phyloP scores from a whole-genome alignment of 1,284 basidiomycete genomes.

The Microstroma glucosiphilum region DNA sequence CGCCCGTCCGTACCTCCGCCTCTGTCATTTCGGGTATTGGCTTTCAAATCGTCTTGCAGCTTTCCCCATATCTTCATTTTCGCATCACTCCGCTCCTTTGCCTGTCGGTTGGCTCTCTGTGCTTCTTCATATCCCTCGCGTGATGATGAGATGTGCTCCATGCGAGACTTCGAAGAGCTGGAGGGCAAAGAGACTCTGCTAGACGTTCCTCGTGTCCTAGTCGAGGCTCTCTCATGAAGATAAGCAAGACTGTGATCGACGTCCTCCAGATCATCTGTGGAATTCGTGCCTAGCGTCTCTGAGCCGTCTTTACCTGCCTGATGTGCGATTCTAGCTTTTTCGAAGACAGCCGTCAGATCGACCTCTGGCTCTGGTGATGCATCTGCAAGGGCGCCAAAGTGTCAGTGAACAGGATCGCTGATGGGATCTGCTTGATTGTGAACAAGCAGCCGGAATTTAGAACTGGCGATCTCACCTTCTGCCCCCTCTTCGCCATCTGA shows the following conservation, averaged over 20 bases:
- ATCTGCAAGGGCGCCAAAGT: background rate
- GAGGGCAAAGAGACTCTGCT: background rate
- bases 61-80: background rate
- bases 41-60: background rate
- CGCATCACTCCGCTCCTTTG: background rate
- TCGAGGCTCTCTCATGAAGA: conserved; percentile 21
- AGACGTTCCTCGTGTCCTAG: background rate
- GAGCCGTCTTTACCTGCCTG: conserved; percentile 28
- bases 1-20: background rate
- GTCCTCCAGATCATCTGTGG: conserved; percentile 30
- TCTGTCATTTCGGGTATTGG: background rate
- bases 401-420: too few relatives aligned
- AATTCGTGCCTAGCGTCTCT: conserved; percentile 17
- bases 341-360: conserved; percentile 35
- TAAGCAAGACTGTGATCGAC: conserved; percentile 34
- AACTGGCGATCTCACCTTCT: conserved; percentile 16
- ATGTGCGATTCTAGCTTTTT: conserved; percentile 22
- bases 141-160: background rate
- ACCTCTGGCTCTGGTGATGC: conserved; percentile 42
- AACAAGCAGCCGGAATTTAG: too few relatives aligned
- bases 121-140: conserved; percentile 1
- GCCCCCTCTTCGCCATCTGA: conserved; percentile 19
- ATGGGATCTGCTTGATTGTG: background rate
- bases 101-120: background rate
- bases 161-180: background rate